Evolutionary conservation across 2,329 filamentous ascomycete species (phyloP), one percentile per base, ranked within the genome.

Genomic region (Pleurostoma richardsiae): DNA sequence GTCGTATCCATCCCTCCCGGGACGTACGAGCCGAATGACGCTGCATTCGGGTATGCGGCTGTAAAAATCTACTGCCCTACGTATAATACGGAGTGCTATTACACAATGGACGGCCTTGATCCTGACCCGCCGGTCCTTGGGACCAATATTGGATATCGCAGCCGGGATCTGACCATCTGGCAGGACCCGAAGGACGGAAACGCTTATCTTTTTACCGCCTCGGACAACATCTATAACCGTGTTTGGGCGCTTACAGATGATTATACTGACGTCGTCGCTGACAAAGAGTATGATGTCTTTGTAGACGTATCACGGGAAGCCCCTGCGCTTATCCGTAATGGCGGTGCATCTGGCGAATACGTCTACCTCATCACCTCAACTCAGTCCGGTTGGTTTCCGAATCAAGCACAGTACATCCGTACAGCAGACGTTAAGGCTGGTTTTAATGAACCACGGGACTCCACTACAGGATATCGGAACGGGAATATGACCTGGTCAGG

Each of bases 251-350:
- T 48, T 26, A 41, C 27, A 27, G 45, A 48, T 30, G 46, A 48
- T 31, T 33, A 39, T 11, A 48, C 46, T 7, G 46, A 48, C 30
- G 46, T 48, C 30, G 42, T 45, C 6, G 8, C 42, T n/a, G 46
- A 48, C 29, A 48, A n/a, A 27, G 46, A 48, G 30, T 48, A 44
- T 29, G 46, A 48, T 44, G 36, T 45, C 33, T 48, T 48, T 30
- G 36, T 41, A n/a, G 6, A 27, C 19, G 6, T 29, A 33, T 48
- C 46, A 10, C 46, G 46, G 30, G 46, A 48, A 33, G 46, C 46
- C 27, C 46, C 46, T 28, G 43, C 42, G 19, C 29, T 48, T 10
- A 29, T 48, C 5, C 41, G 46, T 26, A 26, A 48, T 36, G 29
- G 39, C 10, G 46, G 46, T 29, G 27, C 30, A n/a, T 29, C n/a